phyloP scores from a whole-genome alignment of 2,329 filamentous ascomycete species.

The Aspergillus pseudotamarii region DNA sequence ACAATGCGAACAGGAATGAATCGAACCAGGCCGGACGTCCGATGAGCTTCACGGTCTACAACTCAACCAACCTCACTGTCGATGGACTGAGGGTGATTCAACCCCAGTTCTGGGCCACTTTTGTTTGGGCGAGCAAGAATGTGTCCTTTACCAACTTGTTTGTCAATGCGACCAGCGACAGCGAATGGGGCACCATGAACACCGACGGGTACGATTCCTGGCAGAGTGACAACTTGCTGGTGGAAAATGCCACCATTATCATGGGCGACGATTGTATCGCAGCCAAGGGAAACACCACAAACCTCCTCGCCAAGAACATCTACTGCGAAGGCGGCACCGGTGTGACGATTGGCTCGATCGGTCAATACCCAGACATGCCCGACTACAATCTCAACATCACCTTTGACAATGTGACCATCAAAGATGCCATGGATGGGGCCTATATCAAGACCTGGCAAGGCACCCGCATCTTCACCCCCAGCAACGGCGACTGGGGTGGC shows the following conservation, averaged over 20 bases:
- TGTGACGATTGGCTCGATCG: neutral
- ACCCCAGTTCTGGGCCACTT: neutral
- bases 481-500: neutral
- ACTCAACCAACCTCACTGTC: neutral
- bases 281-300: neutral
- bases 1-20: neutral
- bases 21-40: neutral
- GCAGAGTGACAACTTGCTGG: neutral
- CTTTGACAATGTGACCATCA: neutral
- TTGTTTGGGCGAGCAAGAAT: neutral
- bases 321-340: neutral
- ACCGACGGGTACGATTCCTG: neutral
- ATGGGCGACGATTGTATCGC: neutral
- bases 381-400: neutral
- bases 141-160: neutral
- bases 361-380: neutral
- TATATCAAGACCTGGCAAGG: neutral
- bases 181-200: neutral
- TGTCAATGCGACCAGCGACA: neutral
- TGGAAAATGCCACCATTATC: neutral
- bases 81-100: neutral
- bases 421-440: neutral
- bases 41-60: neutral
- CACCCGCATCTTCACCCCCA: neutral
- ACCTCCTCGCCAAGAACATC: neutral